Base-by-base conservation (phyloP, 768 basidiomycete species). In the Phaeolepiota aurea region DNA sequence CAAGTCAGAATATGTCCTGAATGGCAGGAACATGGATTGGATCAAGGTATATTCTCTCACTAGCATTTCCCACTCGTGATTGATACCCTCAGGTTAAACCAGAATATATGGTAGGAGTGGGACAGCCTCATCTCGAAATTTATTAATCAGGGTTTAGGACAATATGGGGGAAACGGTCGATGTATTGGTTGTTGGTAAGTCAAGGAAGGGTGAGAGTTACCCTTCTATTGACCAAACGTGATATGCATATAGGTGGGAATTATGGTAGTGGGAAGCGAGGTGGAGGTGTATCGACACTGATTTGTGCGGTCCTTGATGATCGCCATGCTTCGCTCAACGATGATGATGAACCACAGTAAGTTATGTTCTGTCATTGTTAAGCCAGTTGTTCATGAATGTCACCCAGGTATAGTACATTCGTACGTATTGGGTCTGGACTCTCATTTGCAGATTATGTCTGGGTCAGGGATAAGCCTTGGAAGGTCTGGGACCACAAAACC, bases 161-260 rank as follows among this genome's bases (percentile, higher is more conserved):
- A 84, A 88, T 45, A 77, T 93, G 74, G 90, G 88, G 4, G 91
- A 96, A 63, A 92, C 86, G 0, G 82, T 93, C 2, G 94, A 97
- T 50, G 77, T 94, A 1, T 63, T 98, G 5, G 91, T 98, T 16
- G 78, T 98, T 22, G 88, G 89, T 82, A 54, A 47, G 79, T 52
- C 12, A 22, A 9, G n/a, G n/a, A n/a, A n/a, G n/a, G n/a, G n/a
- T n/a, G n/a, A n/a, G n/a, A n/a, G n/a, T n/a, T n/a, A n/a, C n/a
- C n/a, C n/a, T n/a, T n/a, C 13, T 40, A 5, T 28, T 43, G n/a
- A n/a, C n/a, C n/a, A n/a, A n/a, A n/a, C n/a, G n/a, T n/a, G n/a
- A n/a, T n/a, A n/a, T 22, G 3, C 9, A 15, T 16, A 20, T 31
- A 89, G 90, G 76, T 43, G 94, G 85, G 1, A 86, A 89, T 53